Conservation (phyloP, 257 asterid genomes). For the Mentha longifolia region DNA sequence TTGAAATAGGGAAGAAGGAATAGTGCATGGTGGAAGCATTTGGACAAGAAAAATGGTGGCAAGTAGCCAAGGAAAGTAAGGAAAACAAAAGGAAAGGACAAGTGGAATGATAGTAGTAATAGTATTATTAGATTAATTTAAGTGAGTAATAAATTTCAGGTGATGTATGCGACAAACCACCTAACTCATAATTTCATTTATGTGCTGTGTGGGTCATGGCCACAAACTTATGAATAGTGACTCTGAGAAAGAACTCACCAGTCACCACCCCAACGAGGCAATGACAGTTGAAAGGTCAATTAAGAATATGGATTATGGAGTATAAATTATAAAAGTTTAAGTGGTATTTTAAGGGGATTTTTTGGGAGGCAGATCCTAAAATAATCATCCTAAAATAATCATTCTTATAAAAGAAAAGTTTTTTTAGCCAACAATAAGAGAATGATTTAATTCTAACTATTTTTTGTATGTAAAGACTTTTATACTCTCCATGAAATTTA, state of each 20-base stretch:
- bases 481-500: no score
- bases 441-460: no score
- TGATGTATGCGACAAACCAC: not conserved
- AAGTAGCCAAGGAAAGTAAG: not conserved
- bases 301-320: no score
- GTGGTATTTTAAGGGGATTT: no score
- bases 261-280: conserved; percentile 10
- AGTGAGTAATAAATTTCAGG: not conserved
- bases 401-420: no score
- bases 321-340: no score
- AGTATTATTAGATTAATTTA: not conserved
- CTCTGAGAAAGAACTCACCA: not conserved
- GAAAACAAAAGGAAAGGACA: no score
- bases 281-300: not conserved
- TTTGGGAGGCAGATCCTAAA: no score
- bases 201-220: not conserved
- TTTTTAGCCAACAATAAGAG: no score
- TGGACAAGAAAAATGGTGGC: not conserved
- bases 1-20: no score
- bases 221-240: not conserved
- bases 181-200: not conserved
- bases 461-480: no score
- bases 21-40: not conserved
- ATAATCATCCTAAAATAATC: no score
- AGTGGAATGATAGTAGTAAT: not conserved